Percentiles rank a stretch among this genome's conserved stretches.
Evolutionary conservation across 768 basidiomycete genomes (phyloP).

Genomic region (Mycena leptocephala): DNA sequence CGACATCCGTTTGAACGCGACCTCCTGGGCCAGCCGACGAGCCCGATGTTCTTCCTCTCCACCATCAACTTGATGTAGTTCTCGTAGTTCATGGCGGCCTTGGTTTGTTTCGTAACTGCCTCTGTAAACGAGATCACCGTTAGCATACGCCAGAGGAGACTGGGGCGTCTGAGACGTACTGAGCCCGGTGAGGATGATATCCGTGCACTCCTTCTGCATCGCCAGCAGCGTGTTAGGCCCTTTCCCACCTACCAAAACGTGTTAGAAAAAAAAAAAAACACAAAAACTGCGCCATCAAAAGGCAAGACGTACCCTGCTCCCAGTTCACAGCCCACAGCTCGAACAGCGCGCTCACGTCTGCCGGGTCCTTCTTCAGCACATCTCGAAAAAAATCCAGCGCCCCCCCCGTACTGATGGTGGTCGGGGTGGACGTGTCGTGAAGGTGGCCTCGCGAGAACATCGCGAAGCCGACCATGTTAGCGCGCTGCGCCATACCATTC

Average conservation of each 20-base stretch:
- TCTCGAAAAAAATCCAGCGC: not conserved
- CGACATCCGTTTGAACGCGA: not conserved
- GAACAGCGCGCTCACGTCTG: not conserved
- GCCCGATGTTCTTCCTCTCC: not conserved
- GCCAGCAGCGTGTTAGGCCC: not conserved
- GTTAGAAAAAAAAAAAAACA: not conserved
- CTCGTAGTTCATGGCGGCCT: not conserved
- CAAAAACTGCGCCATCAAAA: too few species aligned
- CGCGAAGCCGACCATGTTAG: conserved; percentile 2
- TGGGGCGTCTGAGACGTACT: not conserved
- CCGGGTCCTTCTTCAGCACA: not conserved
- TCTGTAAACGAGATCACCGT: not conserved
- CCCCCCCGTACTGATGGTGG: not conserved
- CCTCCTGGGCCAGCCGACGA: conserved; percentile 1
- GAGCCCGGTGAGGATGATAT: not conserved
- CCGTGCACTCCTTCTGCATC: conserved; percentile 6
- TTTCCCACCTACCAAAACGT: not conserved
- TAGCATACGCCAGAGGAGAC: not conserved
- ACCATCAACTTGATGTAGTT: not conserved
- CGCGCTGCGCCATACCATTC: not conserved
- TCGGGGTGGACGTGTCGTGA: too few species aligned
- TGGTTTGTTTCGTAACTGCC: not conserved
- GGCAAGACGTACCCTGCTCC: not conserved
- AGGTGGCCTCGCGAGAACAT: conserved; percentile 9
- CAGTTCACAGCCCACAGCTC: not conserved